These are phyloP conservation scores for Halophytophthora polymorphica DNA, from an alignment of 352 stramenopile genomes.

Conservation along the genomic window DNA sequence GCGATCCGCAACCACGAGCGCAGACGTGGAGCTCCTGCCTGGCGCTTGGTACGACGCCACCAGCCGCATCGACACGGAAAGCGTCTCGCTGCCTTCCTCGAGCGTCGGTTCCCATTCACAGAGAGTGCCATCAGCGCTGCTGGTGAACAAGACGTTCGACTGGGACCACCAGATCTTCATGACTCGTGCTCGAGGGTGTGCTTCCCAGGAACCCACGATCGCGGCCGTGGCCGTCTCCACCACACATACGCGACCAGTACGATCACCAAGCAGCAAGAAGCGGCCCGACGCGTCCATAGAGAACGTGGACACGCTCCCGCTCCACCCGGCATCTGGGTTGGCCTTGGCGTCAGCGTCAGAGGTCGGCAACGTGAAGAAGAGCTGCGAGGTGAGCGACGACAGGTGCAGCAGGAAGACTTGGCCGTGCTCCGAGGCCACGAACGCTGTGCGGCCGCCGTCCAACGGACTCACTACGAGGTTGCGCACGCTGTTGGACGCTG, in stretches of 20 bases:
- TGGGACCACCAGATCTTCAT: slow-evolving; percentile 76
- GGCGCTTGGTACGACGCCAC: slow-evolving; percentile 53
- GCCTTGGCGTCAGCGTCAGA: background rate
- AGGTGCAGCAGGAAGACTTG: slow-evolving; percentile 51
- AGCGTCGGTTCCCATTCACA: slow-evolving; percentile 50
- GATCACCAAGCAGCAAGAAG: slow-evolving; percentile 57
- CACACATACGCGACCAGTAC: slow-evolving; percentile 42
- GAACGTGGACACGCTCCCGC: slow-evolving; percentile 40
- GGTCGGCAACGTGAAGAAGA: slow-evolving; percentile 27
- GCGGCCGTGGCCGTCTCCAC: slow-evolving; percentile 36
- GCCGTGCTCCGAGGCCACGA: slow-evolving; percentile 65
- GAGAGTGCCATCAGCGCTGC: slow-evolving; percentile 55
- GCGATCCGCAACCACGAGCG: slow-evolving; percentile 48
- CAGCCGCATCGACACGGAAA: slow-evolving; percentile 22
- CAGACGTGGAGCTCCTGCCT: slow-evolving; percentile 53
- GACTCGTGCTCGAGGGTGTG: slow-evolving; percentile 45
- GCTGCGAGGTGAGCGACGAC: slow-evolving; percentile 19
- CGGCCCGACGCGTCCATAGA: slow-evolving; percentile 27
- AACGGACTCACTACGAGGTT: slow-evolving; percentile 42
- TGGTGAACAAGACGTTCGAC: slow-evolving; percentile 50
- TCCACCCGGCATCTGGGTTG: slow-evolving; percentile 13
- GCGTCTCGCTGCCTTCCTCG: background rate
- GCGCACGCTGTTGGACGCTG: slow-evolving; percentile 40
- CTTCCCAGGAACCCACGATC: slow-evolving; percentile 40
- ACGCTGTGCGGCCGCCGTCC: slow-evolving; percentile 29